Percentiles rank a stretch among this genome's conserved stretches.
These are phyloP conservation scores for Kondoa malvinella DNA, from an alignment of 768 basidiomycete species.

Conservation along the genomic window DNA sequence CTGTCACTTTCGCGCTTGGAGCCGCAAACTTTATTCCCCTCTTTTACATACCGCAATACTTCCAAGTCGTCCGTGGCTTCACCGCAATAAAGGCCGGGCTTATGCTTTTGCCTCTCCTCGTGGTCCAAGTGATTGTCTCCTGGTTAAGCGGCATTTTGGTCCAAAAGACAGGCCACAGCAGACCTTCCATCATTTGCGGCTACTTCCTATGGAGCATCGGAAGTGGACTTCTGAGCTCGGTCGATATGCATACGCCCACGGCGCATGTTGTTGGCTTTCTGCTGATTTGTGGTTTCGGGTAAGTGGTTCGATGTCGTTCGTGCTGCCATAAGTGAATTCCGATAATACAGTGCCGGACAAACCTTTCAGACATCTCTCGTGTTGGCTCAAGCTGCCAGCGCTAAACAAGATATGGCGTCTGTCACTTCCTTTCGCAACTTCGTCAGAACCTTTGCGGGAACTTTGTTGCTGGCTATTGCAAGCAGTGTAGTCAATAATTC, in stretches of 20 bases:
- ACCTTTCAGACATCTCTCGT: not conserved
- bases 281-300: not conserved
- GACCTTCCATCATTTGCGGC: not conserved
- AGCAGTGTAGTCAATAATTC: not conserved
- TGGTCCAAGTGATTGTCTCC: constrained; percentile 30
- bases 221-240: not conserved
- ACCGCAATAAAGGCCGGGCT: constrained; percentile 48
- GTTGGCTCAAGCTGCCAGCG: not conserved
- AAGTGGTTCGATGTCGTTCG: not conserved
- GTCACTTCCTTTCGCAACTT: not conserved
- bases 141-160: not conserved
- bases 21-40: not conserved
- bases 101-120: constrained; percentile 51
- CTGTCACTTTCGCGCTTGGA: not conserved
- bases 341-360: not conserved
- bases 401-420: not conserved
- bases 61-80: constrained; percentile 50
- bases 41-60: constrained; percentile 57
- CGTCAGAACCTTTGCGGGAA: not conserved
- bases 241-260: not conserved
- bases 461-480: not conserved
- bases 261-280: not conserved
- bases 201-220: not conserved
- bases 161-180: not conserved
- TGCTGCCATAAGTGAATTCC: not conserved